Conservation (phyloP, 2,329 filamentous ascomycete genomes). For the Xylaria multiplex region DNA sequence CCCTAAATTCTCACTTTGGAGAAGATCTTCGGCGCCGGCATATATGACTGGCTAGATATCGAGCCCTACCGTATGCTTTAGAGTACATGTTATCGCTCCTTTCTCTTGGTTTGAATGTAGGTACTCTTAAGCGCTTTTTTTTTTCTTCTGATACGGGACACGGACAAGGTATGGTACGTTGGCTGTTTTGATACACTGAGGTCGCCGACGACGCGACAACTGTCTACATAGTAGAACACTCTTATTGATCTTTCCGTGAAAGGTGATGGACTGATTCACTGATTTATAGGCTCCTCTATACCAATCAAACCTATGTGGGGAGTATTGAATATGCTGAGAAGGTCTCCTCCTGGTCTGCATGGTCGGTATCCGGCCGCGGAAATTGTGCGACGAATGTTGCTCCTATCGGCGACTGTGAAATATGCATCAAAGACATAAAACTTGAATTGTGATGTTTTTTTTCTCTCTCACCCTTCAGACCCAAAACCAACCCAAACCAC, state of each 20-base stretch:
- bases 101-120: conserved; percentile 15
- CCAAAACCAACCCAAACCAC: conserved; percentile 25
- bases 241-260: conserved; percentile 1
- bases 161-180: conserved; percentile 23
- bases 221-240: not conserved
- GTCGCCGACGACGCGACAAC: conserved; percentile 31
- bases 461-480: not conserved
- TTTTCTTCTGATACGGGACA: conserved; percentile 19
- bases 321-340: conserved; percentile 21
- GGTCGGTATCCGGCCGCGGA: conserved; percentile 37
- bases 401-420: conserved; percentile 28
- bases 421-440: conserved; percentile 21
- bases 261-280: conserved; percentile 4
- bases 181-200: conserved; percentile 27
- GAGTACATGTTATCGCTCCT: conserved; percentile 15
- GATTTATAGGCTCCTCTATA: conserved; percentile 10
- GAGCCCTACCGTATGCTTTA: conserved; percentile 27
- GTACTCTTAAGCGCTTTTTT: not conserved
- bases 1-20: conserved; percentile 25
- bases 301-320: conserved; percentile 33
- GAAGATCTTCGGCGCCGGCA: conserved; percentile 29
- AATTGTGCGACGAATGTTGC: conserved; percentile 30
- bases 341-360: conserved; percentile 29
- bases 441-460: conserved; percentile 17
- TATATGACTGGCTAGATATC: conserved; percentile 29